Evolutionary conservation across 2,329 filamentous ascomycete species (phyloP).

Genomic region (Nigrospora oryzae): DNA sequence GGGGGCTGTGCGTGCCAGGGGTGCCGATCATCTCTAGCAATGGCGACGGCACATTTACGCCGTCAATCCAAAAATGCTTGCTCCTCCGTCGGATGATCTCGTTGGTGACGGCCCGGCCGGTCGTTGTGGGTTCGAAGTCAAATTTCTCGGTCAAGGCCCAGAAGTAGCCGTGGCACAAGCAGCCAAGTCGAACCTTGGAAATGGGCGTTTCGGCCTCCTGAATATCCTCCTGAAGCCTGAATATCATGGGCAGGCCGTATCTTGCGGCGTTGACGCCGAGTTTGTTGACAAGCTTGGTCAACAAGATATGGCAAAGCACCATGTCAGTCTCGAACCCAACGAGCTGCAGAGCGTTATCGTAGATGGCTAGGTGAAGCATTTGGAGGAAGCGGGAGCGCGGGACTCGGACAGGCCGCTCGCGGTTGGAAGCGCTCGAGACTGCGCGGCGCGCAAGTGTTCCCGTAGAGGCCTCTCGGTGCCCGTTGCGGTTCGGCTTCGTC

Average conservation of each 20-base stretch:
- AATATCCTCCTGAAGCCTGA: conserved; percentile 80
- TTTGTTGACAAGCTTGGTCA: conserved; percentile 64
- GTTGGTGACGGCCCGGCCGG: conserved; percentile 63
- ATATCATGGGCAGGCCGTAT: conserved; percentile 79
- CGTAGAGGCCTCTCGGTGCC: conserved; percentile 29
- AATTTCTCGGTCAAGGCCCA: conserved; percentile 73
- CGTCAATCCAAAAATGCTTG: conserved; percentile 72
- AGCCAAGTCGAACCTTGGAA: conserved; percentile 72
- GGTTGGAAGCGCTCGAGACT: conserved; percentile 57
- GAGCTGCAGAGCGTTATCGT: conserved; percentile 74
- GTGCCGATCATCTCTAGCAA: conserved; percentile 52
- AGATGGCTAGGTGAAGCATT: conserved; percentile 78
- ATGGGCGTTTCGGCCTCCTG: conserved; percentile 54
- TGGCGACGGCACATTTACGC: conserved; percentile 62
- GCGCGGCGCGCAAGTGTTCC: conserved; percentile 49
- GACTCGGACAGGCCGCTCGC: conserved; percentile 46
- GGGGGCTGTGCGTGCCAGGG: conserved; percentile 35
- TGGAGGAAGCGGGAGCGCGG: conserved; percentile 67
- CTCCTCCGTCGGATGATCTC: conserved; percentile 69
- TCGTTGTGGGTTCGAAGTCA: conserved; percentile 60
- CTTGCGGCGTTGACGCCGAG: conserved; percentile 76
- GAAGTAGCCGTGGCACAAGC: conserved; percentile 82
- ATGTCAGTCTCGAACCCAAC: conserved; percentile 67
- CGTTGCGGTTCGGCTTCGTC: conserved; percentile 33
- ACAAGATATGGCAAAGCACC: conserved; percentile 66